A percentile compares a stretch with the other conserved stretches of the same genome.
Conservation (phyloP, 1,139 yeast species). For the Taphrina flavorubra region DNA sequence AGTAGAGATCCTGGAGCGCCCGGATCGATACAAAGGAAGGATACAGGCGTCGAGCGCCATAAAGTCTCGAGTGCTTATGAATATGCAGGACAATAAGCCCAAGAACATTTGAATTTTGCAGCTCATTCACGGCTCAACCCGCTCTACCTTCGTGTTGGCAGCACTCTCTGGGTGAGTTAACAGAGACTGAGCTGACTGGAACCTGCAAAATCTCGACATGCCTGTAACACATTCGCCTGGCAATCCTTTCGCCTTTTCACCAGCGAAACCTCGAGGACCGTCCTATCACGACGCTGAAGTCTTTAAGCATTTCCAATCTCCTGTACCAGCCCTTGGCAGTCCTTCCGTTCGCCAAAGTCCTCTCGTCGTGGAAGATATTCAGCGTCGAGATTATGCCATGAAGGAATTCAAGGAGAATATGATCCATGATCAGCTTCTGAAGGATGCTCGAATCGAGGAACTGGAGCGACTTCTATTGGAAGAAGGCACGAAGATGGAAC, state of each 20-base stretch:
- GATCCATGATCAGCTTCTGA: conserved; percentile 23
- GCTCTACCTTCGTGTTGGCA: too few species aligned
- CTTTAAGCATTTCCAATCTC: conserved; percentile 20
- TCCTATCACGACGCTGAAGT: conserved; percentile 4
- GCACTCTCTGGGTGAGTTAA: too few species aligned
- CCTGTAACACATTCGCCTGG: conserved; percentile 39
- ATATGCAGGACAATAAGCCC: too few species aligned
- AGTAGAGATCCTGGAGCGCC: too few species aligned
- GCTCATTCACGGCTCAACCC: too few species aligned
- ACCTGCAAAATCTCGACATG: not conserved
- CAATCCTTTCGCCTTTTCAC: conserved; percentile 35
- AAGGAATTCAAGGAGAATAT: conserved; percentile 22
- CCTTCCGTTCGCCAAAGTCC: not conserved
- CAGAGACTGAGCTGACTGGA: too few species aligned
- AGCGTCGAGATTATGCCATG: conserved; percentile 20
- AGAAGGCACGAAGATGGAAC: conserved; percentile 45
- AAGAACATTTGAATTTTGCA: too few species aligned
- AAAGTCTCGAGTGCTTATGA: too few species aligned
- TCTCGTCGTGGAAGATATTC: not conserved
- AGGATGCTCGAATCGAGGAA: conserved; percentile 30
- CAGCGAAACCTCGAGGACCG: conserved; percentile 20
- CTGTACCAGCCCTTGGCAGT: not conserved
- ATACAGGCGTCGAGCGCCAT: too few species aligned
- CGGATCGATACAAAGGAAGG: too few species aligned
- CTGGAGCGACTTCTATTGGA: conserved; percentile 26